Conservation (phyloP, 1,284 basidiomycete genomes). For the Inonotus obliquus region DNA sequence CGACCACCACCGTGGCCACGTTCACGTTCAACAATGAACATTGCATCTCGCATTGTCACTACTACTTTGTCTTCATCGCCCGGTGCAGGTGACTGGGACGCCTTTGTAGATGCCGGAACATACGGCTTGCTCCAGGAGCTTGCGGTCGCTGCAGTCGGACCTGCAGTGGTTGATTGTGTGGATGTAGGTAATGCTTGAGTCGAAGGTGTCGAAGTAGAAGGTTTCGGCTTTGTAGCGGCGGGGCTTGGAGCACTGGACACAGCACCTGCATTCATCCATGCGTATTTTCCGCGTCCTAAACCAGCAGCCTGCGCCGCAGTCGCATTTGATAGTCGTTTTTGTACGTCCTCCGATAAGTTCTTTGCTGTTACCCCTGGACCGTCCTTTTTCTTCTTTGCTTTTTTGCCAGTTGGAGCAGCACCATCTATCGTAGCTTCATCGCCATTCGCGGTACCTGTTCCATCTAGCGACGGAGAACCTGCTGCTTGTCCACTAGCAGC, state of each 20-base stretch:
- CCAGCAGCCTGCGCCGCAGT: slow-evolving; percentile 86
- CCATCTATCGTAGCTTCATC: slow-evolving; percentile 31
- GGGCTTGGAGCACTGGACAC: slow-evolving; percentile 36
- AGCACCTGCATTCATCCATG: slow-evolving; percentile 73
- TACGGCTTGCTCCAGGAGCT: slow-evolving; percentile 65
- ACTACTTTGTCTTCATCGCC: slow-evolving; percentile 46
- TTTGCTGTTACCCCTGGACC: slow-evolving; percentile 78
- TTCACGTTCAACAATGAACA: slow-evolving; percentile 77
- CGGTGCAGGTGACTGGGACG: slow-evolving; percentile 26
- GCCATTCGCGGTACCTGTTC: slow-evolving; percentile 27
- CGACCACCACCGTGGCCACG: slow-evolving; percentile 72
- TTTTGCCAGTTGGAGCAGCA: slow-evolving; percentile 51
- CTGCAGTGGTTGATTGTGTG: slow-evolving; percentile 27
- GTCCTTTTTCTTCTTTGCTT: slow-evolving; percentile 74
- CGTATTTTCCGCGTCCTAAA: slow-evolving; percentile 65
- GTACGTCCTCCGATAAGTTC: slow-evolving; percentile 84
- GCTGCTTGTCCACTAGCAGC: slow-evolving; percentile 49
- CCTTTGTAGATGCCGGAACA: slow-evolving; percentile 38
- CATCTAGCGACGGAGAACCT: slow-evolving; percentile 25
- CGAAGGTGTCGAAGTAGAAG: slow-evolving; percentile 20
- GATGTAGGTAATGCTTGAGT: slow-evolving; percentile 27
- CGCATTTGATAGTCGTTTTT: slow-evolving; percentile 85
- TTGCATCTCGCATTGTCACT: slow-evolving; percentile 70
- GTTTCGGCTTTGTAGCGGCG: slow-evolving; percentile 39
- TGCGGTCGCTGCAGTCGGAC: slow-evolving; percentile 31